Evolutionary conservation across 2,329 filamentous ascomycete genomes (phyloP).

Genomic region (Annulohypoxylon truncatum): DNA sequence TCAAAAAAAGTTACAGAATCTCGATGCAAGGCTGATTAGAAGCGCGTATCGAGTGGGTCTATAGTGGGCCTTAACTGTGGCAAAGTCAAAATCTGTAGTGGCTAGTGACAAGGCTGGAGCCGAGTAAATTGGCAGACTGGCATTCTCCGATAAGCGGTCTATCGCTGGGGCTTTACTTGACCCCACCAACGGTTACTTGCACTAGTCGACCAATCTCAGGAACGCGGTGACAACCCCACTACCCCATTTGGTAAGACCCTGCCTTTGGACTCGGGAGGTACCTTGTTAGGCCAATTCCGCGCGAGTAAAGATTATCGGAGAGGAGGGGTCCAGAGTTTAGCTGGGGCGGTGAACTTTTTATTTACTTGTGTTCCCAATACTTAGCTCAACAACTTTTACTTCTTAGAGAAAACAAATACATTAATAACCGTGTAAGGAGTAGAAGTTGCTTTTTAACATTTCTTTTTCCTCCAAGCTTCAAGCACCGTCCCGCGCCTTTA

Average conservation of each 20-base stretch:
- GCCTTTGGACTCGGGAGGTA: constrained; percentile 6
- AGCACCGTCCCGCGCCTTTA: neutral
- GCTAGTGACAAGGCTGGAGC: constrained; percentile 29
- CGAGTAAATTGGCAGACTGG: neutral
- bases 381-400: constrained; percentile 17
- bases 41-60: constrained; percentile 5
- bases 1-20: constrained; percentile 33
- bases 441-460: constrained; percentile 20
- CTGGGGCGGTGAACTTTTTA: constrained; percentile 33
- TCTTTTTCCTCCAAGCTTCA: constrained; percentile 12
- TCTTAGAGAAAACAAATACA: neutral
- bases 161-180: constrained; percentile 7
- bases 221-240: constrained; percentile 21
- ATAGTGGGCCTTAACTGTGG: neutral
- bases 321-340: neutral
- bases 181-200: constrained; percentile 2
- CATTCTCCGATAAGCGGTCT: constrained; percentile 28
- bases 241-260: constrained; percentile 25
- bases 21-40: constrained; percentile 37
- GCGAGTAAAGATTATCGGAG: constrained; percentile 22
- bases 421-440: neutral
- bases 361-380: constrained; percentile 13
- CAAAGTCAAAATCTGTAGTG: constrained; percentile 7
- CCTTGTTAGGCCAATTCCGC: neutral
- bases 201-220: constrained; percentile 28